Base-by-base conservation (phyloP, 2,329 filamentous ascomycete species). In the Ceratocystiopsis minuta region DNA sequence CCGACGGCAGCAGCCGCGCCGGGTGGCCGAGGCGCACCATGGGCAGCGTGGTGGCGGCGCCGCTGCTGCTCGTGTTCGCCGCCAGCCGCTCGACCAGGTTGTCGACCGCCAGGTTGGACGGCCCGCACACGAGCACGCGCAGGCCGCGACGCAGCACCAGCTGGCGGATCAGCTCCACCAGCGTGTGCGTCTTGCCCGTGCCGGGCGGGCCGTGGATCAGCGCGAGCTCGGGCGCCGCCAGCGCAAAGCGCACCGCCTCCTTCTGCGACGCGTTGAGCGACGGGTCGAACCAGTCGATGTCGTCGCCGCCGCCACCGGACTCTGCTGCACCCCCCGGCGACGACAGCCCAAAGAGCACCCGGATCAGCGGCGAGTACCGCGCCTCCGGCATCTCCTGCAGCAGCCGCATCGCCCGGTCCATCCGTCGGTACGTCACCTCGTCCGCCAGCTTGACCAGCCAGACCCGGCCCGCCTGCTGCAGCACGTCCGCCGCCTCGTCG, bases 61-160 rank as follows among this genome's bases (percentile, higher is more conserved):
- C 20, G 20, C 20, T 20, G 20, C 4, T 4, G 20, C 20, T 20
- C 53, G 85, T 86, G 57, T 87, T 81, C 0, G 82, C 76, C 2
- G 86, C 75, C 2, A 96, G 70, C 9, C 90, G 77, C 60, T 98
- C 90, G 10, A 95, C 87, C 44, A 98, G 93, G 55, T 98, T 98
- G 68, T 98, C 90, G 1, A 98, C 90, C 0, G 85, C 90, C 51
- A 98, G 87, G 56, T 98, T 98, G 28, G 85, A 94, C 0, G 90
- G 90, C 0, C 88, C 90, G 53, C 90, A 96, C n/a, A 96, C 88
- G 2, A 96, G 68, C 12, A 96, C 67, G 2, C 86, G 75, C 42
- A 78, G 69, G 32, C 76, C 71, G 18, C 74, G 72, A 54, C 78
- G 78, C 20, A 20, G 20, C 42, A 92, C 66, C 51, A 96, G 65